Base-by-base conservation (phyloP, 805 yeast genomes). In the Candida lessepsii region DNA sequence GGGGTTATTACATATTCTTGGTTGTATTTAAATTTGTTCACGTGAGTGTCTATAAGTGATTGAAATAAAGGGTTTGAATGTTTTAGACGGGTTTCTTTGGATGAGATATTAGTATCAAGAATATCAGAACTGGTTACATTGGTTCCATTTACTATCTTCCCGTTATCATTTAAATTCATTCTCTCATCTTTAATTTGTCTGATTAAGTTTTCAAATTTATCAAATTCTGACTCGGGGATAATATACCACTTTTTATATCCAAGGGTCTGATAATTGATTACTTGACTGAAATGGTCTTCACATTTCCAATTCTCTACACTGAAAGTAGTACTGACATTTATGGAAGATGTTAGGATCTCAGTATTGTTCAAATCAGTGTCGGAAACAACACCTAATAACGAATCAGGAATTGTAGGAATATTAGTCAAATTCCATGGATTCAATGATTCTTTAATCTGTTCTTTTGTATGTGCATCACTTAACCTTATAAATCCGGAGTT, bases 381-480 rank as follows among this genome's bases (percentile, higher is more conserved):
- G 25, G 68, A 60, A 5, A 66, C 54, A 0, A 63, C 67, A 2
- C 69, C 65, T 18, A 81, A 53, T 8, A 81, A 40, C 0, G 84
- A 76, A 18, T 72, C 60, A 2, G 76, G 74, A 26, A 65, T 55
- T 5, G 71, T 48, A 2, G 86, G 75, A 2, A 82, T 21, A 51
- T 80, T 79, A 42, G 75, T 71, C 35, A 81, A 54, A 46, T 80
- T 80, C 84, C 86, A 83, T 0, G 78, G 76, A 39, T 64, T 56
- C 35, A 65, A 51, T 2, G 63, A 44, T 5, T 44, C 20, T 7
- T 24, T 15, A 4, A 37, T 6, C 4, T 35, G 19, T 4, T 18
- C 10, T 14, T 35, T 24, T 15, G 11, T 15, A 5, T 9, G 9
- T 3, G 26, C 10, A 9, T 21, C 14, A 11, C 15, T 13, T 11